phyloP scores from a whole-genome alignment of 2,329 filamentous ascomycete genomes.

The Aspergillus japonicus region DNA sequence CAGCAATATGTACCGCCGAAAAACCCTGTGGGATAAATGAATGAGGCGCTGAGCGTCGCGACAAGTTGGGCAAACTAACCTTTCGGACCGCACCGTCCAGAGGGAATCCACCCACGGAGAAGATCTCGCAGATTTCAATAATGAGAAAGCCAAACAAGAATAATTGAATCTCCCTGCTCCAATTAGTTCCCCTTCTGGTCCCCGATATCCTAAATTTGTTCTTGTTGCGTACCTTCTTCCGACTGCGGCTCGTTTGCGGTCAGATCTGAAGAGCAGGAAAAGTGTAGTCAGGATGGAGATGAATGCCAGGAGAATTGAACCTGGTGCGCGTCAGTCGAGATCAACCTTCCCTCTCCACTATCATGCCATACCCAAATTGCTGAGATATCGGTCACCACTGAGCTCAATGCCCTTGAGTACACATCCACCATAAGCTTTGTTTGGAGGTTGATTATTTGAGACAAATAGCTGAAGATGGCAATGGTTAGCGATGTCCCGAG shows the following conservation, averaged over 20 bases:
- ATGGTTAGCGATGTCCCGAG: conserved; percentile 18
- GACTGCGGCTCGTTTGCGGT: conserved; percentile 89
- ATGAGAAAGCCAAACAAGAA: conserved; percentile 85
- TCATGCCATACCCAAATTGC: conserved; percentile 71
- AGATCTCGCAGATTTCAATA: conserved; percentile 92
- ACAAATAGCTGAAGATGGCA: conserved; percentile 60
- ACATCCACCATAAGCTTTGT: conserved; percentile 66
- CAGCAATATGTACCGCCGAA: conserved; percentile 82
- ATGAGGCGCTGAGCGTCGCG: conserved; percentile 10
- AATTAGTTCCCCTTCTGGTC: conserved; percentile 14
- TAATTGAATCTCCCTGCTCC: conserved; percentile 84
- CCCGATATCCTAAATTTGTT: background rate
- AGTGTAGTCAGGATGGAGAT: conserved; percentile 68
- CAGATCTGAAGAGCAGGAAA: conserved; percentile 74
- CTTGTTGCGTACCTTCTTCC: conserved; percentile 69
- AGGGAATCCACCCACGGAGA: conserved; percentile 88
- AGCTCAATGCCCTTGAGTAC: conserved; percentile 72
- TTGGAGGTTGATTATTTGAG: conserved; percentile 58
- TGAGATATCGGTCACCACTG: conserved; percentile 64
- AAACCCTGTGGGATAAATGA: conserved; percentile 62
- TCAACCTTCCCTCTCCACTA: background rate
- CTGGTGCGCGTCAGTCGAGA: conserved; percentile 43
- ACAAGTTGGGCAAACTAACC: conserved; percentile 51
- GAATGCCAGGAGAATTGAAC: conserved; percentile 81
- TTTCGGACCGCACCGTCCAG: conserved; percentile 65